phyloP scores from a whole-genome alignment of 2,329 filamentous ascomycete genomes.

The Neocatenulostroma microsporum region DNA sequence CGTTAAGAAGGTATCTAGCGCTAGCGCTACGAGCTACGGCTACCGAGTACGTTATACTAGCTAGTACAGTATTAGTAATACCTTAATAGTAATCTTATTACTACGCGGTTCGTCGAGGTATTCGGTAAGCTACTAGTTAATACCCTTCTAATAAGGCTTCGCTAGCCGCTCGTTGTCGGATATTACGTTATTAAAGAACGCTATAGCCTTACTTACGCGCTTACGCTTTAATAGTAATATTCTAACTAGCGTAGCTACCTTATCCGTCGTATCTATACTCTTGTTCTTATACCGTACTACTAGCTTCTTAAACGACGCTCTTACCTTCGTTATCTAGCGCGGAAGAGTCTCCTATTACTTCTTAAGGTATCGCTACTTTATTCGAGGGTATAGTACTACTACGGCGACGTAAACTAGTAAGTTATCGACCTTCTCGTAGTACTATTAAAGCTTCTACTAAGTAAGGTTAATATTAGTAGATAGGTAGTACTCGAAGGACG shows the following conservation, averaged over 20 bases:
- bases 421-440: background rate
- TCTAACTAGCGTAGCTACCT: background rate
- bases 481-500: slow-evolving; percentile 2
- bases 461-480: slow-evolving; percentile 3
- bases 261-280: background rate
- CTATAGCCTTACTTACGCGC: background rate
- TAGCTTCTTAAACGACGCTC: background rate
- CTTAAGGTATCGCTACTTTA: slow-evolving; percentile 7
- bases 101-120: background rate
- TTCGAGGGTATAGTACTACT: slow-evolving; percentile 3
- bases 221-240: background rate
- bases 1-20: slow-evolving; percentile 1
- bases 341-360: background rate
- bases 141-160: background rate
- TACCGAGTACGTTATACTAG: slow-evolving; percentile 1
- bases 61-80: slow-evolving; percentile 3
- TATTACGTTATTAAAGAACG: background rate
- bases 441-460: slow-evolving; percentile 4
- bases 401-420: background rate
- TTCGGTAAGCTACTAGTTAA: slow-evolving; percentile 1
- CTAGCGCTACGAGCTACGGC: slow-evolving; percentile 1
- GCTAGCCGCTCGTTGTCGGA: background rate
- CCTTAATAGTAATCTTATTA: background rate
- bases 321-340: background rate
- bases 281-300: background rate